Evolutionary conservation across 257 asterid genomes (phyloP).

Genomic region (Scutellaria galericulata): DNA sequence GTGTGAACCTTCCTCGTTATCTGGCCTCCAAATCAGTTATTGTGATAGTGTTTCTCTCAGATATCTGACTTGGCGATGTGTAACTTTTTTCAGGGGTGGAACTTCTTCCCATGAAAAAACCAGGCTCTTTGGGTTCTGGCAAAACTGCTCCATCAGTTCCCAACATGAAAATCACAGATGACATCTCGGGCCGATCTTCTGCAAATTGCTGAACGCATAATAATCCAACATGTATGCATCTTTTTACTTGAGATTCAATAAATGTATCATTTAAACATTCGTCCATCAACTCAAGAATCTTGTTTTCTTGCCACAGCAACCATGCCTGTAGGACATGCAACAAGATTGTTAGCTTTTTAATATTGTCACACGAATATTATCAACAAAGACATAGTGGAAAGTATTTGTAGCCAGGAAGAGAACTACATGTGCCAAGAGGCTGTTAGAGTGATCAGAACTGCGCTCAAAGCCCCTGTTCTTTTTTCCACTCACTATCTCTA

Average conservation of each 20-base stretch:
- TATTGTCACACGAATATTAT: too few relatives aligned
- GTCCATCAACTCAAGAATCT: constrained; percentile 43
- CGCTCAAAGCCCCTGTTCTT: constrained; percentile 45
- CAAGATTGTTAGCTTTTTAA: not conserved
- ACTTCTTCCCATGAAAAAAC: constrained; percentile 39
- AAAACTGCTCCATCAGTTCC: constrained; percentile 39
- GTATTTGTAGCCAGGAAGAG: not conserved
- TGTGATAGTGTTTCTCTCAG: constrained; percentile 7
- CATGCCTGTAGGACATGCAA: constrained; percentile 42
- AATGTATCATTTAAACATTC: constrained; percentile 32
- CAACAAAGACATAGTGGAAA: not conserved
- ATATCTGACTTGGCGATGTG: not conserved
- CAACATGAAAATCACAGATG: constrained; percentile 48
- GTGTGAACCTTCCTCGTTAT: constrained; percentile 16
- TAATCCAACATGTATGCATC: constrained; percentile 50
- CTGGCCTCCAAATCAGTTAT: constrained; percentile 36
- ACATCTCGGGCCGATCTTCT: constrained; percentile 46
- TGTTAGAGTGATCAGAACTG: constrained; percentile 26
- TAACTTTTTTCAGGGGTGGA: not conserved
- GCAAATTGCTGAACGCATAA: constrained; percentile 47
- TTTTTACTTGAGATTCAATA: constrained; percentile 43
- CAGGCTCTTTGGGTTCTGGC: constrained; percentile 52
- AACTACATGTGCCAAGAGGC: constrained; percentile 49
- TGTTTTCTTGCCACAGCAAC: constrained; percentile 45
- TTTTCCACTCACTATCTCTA: constrained; percentile 48